Percentiles rank a stretch among this genome's conserved stretches.
Conservation (phyloP, 1,284 basidiomycete species). For the Ceratobasidium sp. region DNA sequence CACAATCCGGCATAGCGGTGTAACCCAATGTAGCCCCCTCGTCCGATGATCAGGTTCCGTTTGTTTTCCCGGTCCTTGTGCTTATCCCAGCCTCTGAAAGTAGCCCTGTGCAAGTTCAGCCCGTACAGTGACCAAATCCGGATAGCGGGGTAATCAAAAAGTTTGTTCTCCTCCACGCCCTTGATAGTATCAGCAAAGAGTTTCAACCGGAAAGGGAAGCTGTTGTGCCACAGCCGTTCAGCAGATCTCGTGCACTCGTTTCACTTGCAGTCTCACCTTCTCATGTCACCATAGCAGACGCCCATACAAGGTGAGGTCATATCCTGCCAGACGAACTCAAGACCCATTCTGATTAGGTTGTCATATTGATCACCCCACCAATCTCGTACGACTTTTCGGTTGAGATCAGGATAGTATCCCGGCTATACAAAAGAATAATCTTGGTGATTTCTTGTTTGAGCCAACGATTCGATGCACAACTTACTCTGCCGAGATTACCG, state of each 20-base stretch:
- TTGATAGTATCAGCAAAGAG: too few relatives aligned
- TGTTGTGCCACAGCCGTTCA: neutral
- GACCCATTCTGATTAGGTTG: constrained; percentile 30
- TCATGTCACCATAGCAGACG: constrained; percentile 43
- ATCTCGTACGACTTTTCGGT: constrained; percentile 32
- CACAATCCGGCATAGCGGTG: constrained; percentile 45
- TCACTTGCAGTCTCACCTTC: neutral
- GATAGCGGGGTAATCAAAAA: too few relatives aligned
- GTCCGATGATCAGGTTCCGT: constrained; percentile 46
- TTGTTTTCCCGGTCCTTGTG: constrained; percentile 11
- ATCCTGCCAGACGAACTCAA: constrained; percentile 48
- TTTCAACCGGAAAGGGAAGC: too few relatives aligned
- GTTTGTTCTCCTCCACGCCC: too few relatives aligned
- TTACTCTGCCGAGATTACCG: constrained; percentile 36
- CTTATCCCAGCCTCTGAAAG: constrained; percentile 40
- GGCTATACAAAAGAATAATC: constrained; percentile 30
- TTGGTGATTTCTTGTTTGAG: neutral
- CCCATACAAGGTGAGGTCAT: constrained; percentile 46
- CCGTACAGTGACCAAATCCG: too few relatives aligned
- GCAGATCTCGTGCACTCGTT: too few relatives aligned
- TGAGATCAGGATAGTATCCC: constrained; percentile 43
- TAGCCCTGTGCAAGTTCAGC: constrained; percentile 47
- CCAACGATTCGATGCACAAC: too few relatives aligned
- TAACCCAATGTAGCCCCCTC: constrained; percentile 34
- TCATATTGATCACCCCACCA: constrained; percentile 46